Conservation (phyloP, 345 rosid genomes). For the Euphorbia peplus region DNA sequence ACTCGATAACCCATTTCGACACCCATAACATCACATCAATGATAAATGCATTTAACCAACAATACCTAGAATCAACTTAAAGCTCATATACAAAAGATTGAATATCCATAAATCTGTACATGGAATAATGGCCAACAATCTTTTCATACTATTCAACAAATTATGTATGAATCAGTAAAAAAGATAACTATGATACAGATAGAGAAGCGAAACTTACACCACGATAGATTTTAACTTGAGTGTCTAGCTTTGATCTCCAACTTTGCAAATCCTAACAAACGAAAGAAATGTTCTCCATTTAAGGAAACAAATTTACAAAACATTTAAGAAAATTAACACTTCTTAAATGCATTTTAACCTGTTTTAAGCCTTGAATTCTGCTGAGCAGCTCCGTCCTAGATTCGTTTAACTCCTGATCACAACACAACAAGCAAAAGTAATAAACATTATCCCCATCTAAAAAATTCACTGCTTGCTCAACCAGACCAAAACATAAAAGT, state of each 20-base stretch:
- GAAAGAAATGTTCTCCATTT: slow-evolving; percentile 2
- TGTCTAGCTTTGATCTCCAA: slow-evolving; percentile 91
- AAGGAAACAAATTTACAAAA: background rate
- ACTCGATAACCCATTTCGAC: too few species aligned
- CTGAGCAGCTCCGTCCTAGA: slow-evolving; percentile 79
- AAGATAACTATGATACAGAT: background rate
- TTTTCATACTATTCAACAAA: background rate
- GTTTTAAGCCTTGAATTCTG: slow-evolving; percentile 84
- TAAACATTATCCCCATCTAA: background rate
- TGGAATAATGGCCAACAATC: background rate
- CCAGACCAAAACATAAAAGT: background rate
- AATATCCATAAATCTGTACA: background rate
- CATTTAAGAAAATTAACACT: background rate
- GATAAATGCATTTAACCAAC: background rate
- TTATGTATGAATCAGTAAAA: background rate
- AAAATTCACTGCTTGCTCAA: background rate
- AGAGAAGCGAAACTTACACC: slow-evolving; percentile 47
- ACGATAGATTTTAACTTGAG: slow-evolving; percentile 80
- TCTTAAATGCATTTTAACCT: slow-evolving; percentile 38
- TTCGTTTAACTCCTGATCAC: slow-evolving; percentile 66
- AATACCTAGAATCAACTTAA: background rate
- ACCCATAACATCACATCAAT: background rate
- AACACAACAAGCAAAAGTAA: background rate
- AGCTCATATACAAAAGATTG: too few species aligned
- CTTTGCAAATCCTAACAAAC: slow-evolving; percentile 70